These are phyloP conservation scores for Harringtonia lauricola DNA, from an alignment of 2,329 filamentous ascomycete genomes.

Conservation along the genomic window DNA sequence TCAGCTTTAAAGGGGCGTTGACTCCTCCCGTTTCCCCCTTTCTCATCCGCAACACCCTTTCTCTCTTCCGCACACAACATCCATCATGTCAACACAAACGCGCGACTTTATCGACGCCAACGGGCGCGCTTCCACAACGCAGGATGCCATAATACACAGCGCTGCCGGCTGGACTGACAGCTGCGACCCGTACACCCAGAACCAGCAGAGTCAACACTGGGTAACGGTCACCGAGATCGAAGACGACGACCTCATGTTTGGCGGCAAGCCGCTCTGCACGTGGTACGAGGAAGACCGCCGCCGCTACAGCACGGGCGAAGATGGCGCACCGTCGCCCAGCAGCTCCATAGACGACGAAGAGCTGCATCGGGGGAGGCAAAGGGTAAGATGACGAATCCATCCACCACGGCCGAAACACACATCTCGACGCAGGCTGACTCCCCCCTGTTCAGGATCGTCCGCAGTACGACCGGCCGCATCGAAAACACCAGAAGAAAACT, in stretches of 20 bases:
- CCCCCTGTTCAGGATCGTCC: slow-evolving; percentile 10
- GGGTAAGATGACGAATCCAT: slow-evolving; percentile 19
- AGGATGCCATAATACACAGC: no score
- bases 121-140: no score
- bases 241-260: slow-evolving; percentile 50
- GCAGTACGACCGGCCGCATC: slow-evolving; percentile 9
- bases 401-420: no score
- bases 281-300: slow-evolving; percentile 50
- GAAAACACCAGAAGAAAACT: slow-evolving; percentile 13
- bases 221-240: slow-evolving; percentile 46
- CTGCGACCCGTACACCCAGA: no score
- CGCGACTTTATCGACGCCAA: no score
- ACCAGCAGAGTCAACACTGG: slow-evolving; percentile 27
- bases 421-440: no score
- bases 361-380: slow-evolving; percentile 27
- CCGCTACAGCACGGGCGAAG: slow-evolving; percentile 24
- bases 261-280: slow-evolving; percentile 45
- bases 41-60: no score
- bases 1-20: no score
- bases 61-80: no score
- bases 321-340: slow-evolving; percentile 7
- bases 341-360: slow-evolving; percentile 22
- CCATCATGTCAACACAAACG: no score
- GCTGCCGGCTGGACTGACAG: no score
- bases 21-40: no score